Evolutionary conservation across 2,329 filamentous ascomycete species (phyloP).

Genomic region (Amphichorda felina): DNA sequence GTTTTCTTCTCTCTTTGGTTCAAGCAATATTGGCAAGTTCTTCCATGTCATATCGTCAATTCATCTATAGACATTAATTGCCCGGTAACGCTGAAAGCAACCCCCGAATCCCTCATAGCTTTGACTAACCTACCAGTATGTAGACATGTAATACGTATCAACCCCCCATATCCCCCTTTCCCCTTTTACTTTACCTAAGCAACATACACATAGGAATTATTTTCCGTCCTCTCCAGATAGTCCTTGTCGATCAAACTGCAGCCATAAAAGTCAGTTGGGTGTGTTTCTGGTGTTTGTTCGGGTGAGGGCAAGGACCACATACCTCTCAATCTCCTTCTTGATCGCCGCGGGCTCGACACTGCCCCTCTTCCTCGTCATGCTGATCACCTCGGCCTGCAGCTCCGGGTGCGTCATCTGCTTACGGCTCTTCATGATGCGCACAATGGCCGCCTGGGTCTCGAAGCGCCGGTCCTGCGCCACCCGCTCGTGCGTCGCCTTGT

Average conservation of each 20-base stretch:
- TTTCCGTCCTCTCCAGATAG: constrained; percentile 73
- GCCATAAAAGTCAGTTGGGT: no score
- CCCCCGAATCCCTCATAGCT: no score
- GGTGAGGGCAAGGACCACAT: no score
- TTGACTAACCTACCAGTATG: no score
- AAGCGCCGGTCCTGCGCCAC: constrained; percentile 85
- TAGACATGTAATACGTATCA: no score
- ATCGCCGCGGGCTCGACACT: constrained; percentile 79
- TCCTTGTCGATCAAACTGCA: constrained; percentile 80
- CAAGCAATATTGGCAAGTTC: no score
- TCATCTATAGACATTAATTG: no score
- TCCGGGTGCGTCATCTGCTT: constrained; percentile 82
- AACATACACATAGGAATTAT: constrained; percentile 58
- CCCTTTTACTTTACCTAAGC: no score
- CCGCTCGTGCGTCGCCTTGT: constrained; percentile 83
- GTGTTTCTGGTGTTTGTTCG: neutral
- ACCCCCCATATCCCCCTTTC: no score
- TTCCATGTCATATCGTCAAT: no score
- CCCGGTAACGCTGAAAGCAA: no score
- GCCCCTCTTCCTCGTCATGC: constrained; percentile 75
- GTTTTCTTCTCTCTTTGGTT: no score
- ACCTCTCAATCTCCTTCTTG: constrained; percentile 96
- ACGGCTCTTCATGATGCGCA: constrained; percentile 90
- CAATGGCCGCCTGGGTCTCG: constrained; percentile 94
- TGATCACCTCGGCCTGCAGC: constrained; percentile 84